Base-by-base conservation (phyloP, 108 stramenopile genomes). In the Pelagomonas calceolata region DNA sequence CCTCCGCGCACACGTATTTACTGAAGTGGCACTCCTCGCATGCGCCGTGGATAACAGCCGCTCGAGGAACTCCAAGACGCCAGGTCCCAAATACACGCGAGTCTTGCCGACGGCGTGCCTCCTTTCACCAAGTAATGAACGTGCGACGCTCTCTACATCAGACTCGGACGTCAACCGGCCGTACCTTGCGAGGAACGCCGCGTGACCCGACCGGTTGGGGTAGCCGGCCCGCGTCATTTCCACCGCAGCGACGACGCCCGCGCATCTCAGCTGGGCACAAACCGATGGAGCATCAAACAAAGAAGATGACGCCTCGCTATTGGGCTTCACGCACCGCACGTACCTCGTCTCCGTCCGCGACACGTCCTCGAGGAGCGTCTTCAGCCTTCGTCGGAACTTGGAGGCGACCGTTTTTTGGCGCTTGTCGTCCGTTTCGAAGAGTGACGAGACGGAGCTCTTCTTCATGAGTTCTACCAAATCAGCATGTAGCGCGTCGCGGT, bases 321-420 rank as follows among this genome's bases (percentile, higher is more conserved):
- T 92, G 71, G 91, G 87, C 70, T 92, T 92, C 5, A 92, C 77
- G 74, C 91, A 92, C 44, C 91, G 88, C 26, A 92, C 84, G 66
- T 88, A 92, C 71, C 87, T 88, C 14, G 85, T 78, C 32, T 80
- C 73, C n/a, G 87, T 88, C 3, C 71, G 64, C 36, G 82, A 83
- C 33, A 90, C 84, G 33, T 79, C 80, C 1, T 70, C 68, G 34
- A 86, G 73, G 31, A 92, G 86, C 26, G 84, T 85, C n/a, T 70
- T 68, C 0, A 92, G 79, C 68, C 88, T 86, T 39, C 45, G 67
- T 30, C 68, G 72, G 70, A 89, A 92, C 51, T 86, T 83, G 26
- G 70, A 73, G 4, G 86, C 85, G 21, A 91, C 84, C 18, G 91
- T 88, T 21, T 70, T 63, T 73, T 66, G 0, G 70, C 65, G 34